Evolutionary conservation across 305 asterid genomes (phyloP).

Genomic region (Ilex paraguariensis): DNA sequence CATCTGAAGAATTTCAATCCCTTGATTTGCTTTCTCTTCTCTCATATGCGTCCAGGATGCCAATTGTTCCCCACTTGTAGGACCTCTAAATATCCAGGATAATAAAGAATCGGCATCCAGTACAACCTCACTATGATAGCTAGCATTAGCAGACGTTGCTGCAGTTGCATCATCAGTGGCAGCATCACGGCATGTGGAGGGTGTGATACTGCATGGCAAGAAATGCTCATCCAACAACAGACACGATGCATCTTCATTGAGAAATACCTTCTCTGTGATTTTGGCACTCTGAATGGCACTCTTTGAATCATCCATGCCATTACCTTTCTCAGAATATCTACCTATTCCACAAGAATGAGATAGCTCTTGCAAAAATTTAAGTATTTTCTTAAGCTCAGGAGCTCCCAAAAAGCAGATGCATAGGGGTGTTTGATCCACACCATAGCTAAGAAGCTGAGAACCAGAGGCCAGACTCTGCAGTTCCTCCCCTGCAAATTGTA

Average conservation of each 20-base stretch:
- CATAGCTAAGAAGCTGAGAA: conserved; percentile 58
- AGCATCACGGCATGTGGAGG: conserved; percentile 27
- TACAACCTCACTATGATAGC: conserved; percentile 36
- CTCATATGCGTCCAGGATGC: conserved; percentile 54
- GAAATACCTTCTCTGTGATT: conserved; percentile 50
- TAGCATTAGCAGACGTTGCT: conserved; percentile 30
- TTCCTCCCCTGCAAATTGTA: conserved; percentile 82
- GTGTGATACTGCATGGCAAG: conserved; percentile 43
- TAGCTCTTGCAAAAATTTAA: conserved; percentile 79
- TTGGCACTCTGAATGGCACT: conserved; percentile 35
- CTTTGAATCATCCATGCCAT: conserved; percentile 34
- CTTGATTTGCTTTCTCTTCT: conserved; percentile 74
- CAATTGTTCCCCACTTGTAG: conserved; percentile 70
- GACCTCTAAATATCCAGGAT: conserved; percentile 80
- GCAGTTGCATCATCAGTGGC: conserved; percentile 27
- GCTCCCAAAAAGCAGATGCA: conserved; percentile 82
- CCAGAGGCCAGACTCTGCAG: conserved; percentile 72
- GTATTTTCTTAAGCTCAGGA: conserved; percentile 69
- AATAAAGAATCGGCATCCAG: conserved; percentile 75
- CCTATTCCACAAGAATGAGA: conserved; percentile 61
- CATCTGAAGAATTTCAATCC: conserved; percentile 60
- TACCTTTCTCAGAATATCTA: conserved; percentile 64
- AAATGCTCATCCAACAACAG: conserved; percentile 67
- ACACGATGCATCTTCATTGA: conserved; percentile 56
- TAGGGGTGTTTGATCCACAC: conserved; percentile 63